Evolutionary conservation across 495 filamentous ascomycete genomes (phyloP).

Genomic region (Penicillium silybi): DNA sequence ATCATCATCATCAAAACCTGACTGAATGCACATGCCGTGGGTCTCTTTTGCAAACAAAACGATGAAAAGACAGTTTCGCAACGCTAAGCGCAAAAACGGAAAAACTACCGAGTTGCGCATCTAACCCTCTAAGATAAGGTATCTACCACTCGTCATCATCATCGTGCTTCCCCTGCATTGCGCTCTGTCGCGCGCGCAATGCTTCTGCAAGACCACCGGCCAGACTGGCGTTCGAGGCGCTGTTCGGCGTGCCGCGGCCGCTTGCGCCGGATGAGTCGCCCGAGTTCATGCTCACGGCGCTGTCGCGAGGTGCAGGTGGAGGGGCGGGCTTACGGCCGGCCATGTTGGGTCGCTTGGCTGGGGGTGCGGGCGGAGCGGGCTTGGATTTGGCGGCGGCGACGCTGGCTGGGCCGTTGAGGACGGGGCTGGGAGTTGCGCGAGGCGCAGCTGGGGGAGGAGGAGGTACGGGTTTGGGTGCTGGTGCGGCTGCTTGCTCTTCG

Average conservation of each 20-base stretch:
- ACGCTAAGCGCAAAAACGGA: constrained; percentile 28
- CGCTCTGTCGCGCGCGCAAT: constrained; percentile 66
- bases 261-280: constrained; percentile 59
- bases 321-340: constrained; percentile 63
- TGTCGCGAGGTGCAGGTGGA: constrained; percentile 62
- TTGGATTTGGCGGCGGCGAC: constrained; percentile 58
- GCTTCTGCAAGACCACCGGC: constrained; percentile 85
- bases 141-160: constrained; percentile 68
- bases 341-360: constrained; percentile 74
- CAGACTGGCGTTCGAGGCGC: constrained; percentile 63
- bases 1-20: constrained; percentile 15
- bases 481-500: constrained; percentile 59
- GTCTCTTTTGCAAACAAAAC: constrained; percentile 5
- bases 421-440: constrained; percentile 35
- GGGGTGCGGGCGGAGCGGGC: constrained; percentile 75
- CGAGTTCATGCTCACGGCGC: constrained; percentile 67
- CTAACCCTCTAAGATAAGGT: not conserved
- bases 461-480: constrained; percentile 43
- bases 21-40: constrained; percentile 9
- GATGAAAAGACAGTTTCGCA: constrained; percentile 12
- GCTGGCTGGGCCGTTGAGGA: constrained; percentile 48
- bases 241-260: constrained; percentile 64
- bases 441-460: constrained; percentile 60
- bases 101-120: constrained; percentile 8
- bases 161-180: constrained; percentile 58